phyloP scores from a whole-genome alignment of 257 asterid species.

The Vinca minor region DNA sequence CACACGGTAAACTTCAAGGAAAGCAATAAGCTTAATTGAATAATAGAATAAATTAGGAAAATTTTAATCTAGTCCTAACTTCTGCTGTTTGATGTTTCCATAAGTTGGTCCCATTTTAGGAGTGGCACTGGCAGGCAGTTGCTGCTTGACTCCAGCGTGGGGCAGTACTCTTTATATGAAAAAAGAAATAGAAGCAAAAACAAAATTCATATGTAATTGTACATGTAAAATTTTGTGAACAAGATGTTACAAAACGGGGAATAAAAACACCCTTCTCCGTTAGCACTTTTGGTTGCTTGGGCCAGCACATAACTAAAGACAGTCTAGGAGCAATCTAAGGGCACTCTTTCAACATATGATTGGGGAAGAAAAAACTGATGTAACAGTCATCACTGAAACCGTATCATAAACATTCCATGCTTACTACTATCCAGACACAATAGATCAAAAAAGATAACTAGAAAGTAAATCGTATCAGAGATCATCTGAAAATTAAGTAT shows the following conservation, averaged over 20 bases:
- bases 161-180: background rate
- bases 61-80: background rate
- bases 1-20: background rate
- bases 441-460: background rate
- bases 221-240: no score
- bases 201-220: no score
- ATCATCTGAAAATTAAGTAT: no score
- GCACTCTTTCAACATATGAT: no score
- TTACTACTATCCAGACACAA: no score
- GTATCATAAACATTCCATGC: no score
- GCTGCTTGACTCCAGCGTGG: background rate
- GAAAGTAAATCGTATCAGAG: background rate
- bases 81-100: background rate
- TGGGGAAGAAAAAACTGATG: background rate
- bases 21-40: background rate
- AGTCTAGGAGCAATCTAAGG: background rate
- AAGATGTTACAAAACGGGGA: no score
- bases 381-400: background rate
- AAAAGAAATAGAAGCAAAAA: no score
- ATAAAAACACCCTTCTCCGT: background rate
- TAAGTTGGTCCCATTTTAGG: background rate
- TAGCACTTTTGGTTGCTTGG: background rate
- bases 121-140: background rate
- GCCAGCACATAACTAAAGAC: background rate
- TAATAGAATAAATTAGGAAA: background rate